Evolutionary conservation across 139 green algal species (phyloP).

Genomic region (Chloropicon primus): DNA sequence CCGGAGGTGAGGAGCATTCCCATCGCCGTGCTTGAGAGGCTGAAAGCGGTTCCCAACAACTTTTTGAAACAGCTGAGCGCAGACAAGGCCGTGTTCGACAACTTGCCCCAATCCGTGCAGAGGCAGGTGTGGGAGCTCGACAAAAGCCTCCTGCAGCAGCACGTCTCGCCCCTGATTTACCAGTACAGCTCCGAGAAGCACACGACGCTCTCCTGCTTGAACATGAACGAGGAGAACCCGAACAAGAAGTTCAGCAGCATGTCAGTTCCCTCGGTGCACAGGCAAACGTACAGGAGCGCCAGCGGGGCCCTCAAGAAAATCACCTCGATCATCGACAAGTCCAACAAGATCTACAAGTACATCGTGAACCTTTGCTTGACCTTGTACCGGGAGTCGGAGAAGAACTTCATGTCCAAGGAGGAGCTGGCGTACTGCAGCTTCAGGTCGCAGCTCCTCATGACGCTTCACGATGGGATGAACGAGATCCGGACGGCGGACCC

Average conservation of each 20-base stretch:
- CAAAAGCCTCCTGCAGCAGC: slow-evolving; percentile 58
- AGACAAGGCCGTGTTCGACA: slow-evolving; percentile 55
- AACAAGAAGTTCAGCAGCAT: no score
- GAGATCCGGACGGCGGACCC: slow-evolving; percentile 26
- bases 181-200: not conserved
- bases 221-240: no score
- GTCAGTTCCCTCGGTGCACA: no score
- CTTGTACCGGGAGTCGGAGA: not conserved
- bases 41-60: slow-evolving; percentile 45
- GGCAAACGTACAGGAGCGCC: not conserved
- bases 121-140: slow-evolving; percentile 67
- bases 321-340: not conserved
- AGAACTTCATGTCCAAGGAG: not conserved
- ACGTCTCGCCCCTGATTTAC: slow-evolving; percentile 46
- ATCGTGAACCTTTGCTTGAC: slow-evolving; percentile 1
- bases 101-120: slow-evolving; percentile 50
- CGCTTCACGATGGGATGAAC: slow-evolving; percentile 47
- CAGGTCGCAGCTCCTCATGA: slow-evolving; percentile 56
- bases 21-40: slow-evolving; percentile 24
- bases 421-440: slow-evolving; percentile 39
- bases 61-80: slow-evolving; percentile 67
- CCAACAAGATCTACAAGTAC: not conserved
- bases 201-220: no score
- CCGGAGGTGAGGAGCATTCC: slow-evolving; percentile 45
- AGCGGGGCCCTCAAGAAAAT: not conserved